A percentile compares a stretch with the other conserved stretches of the same genome.
phyloP scores from a whole-genome alignment of 805 yeast genomes.

The Tetrapisispora iriomotensis region DNA sequence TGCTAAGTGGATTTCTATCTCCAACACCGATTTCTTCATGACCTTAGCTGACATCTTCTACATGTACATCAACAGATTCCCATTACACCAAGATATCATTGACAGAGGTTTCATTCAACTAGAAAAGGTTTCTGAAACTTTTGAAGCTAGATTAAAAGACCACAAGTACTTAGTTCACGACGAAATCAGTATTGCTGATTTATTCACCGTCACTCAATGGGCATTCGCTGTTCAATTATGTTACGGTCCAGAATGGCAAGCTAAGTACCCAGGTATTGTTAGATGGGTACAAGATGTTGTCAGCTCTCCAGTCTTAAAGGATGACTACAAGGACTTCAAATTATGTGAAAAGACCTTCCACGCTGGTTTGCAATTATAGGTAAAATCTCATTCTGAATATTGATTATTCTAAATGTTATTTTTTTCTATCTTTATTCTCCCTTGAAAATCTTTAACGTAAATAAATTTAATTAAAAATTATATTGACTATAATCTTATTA shows the following conservation, averaged over 20 bases:
- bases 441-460: too few relatives aligned
- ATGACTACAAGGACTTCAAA: conserved; percentile 3
- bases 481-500: conserved; percentile 1
- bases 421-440: not conserved
- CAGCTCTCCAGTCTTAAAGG: conserved; percentile 6
- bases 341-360: conserved; percentile 3
- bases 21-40: conserved; percentile 56
- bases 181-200: conserved; percentile 34
- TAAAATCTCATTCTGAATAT: not conserved
- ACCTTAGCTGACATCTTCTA: conserved; percentile 39
- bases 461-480: too few relatives aligned
- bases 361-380: conserved; percentile 1
- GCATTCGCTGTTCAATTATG: conserved; percentile 34
- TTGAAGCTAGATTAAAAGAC: conserved; percentile 48
- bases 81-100: conserved; percentile 63
- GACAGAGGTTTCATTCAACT: conserved; percentile 34
- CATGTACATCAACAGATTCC: conserved; percentile 51
- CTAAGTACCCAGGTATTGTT: conserved; percentile 45
- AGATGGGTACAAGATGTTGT: conserved; percentile 7
- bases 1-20: conserved; percentile 66
- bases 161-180: conserved; percentile 66
- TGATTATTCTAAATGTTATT: conserved; percentile 1
- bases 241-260: conserved; percentile 57
- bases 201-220: conserved; percentile 12
- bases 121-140: conserved; percentile 32